A percentile compares a stretch with the other conserved stretches of the same genome.
phyloP scores from a whole-genome alignment of 2,329 filamentous ascomycete genomes.

The Xenosphaeropsis pyriputrescens region DNA sequence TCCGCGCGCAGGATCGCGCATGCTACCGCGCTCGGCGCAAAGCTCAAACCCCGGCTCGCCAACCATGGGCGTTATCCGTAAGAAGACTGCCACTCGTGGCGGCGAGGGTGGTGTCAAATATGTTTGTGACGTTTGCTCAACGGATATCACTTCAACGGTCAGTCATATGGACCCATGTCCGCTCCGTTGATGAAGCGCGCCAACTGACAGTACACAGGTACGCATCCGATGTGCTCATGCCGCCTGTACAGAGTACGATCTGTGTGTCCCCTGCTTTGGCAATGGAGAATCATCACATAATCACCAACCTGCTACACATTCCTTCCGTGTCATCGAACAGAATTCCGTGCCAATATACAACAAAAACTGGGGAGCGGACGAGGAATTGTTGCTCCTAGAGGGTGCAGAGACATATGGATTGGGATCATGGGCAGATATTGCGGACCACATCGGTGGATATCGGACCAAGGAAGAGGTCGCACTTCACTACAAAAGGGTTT shows the following conservation, averaged over 20 bases:
- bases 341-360: conserved; percentile 97
- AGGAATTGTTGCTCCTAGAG: conserved; percentile 85
- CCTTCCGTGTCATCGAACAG: conserved; percentile 91
- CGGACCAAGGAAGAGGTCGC: conserved; percentile 89
- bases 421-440: conserved; percentile 95
- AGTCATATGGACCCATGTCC: conserved; percentile 19
- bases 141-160: conserved; percentile 94
- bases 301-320: conserved; percentile 75
- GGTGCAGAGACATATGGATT: conserved; percentile 92
- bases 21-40: background rate
- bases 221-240: conserved; percentile 75
- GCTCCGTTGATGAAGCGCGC: background rate
- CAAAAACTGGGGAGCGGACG: conserved; percentile 90
- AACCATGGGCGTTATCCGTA: conserved; percentile 83
- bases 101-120: conserved; percentile 88
- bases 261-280: conserved; percentile 90
- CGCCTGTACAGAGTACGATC: conserved; percentile 83
- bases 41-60: background rate
- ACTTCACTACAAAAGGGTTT: conserved; percentile 83
- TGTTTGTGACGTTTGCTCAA: conserved; percentile 92
- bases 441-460: conserved; percentile 94
- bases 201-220: conserved; percentile 39
- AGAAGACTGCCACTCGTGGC: conserved; percentile 77
- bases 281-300: conserved; percentile 67
- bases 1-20: background rate